Percentiles rank a stretch among this genome's conserved stretches.
These are phyloP conservation scores for Aspergillus fischeri DNA, from an alignment of 2,329 filamentous ascomycete genomes.

Conservation along the genomic window DNA sequence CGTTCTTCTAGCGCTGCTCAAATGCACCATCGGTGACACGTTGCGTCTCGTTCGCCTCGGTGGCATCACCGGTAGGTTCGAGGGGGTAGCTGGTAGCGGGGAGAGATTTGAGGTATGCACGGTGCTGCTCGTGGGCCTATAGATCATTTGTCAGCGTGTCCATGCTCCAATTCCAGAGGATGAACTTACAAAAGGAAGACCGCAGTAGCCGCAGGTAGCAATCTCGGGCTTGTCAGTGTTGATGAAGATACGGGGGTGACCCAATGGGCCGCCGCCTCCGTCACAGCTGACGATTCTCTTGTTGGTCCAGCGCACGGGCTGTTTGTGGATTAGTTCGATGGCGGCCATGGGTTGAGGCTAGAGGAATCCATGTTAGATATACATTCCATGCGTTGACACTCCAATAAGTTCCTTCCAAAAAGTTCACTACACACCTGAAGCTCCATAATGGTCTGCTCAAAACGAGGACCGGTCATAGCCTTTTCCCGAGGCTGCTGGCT, in stretches of 20 bases:
- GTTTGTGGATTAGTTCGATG: constrained; percentile 93
- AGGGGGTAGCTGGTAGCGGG: constrained; percentile 80
- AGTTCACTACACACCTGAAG: constrained; percentile 65
- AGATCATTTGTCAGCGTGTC: constrained; percentile 3
- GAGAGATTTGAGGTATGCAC: constrained; percentile 76
- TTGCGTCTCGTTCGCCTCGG: constrained; percentile 56
- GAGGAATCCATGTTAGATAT: constrained; percentile 3
- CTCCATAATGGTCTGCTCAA: constrained; percentile 94
- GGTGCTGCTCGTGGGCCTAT: constrained; percentile 86
- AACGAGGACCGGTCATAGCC: constrained; percentile 91
- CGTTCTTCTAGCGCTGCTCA: constrained; percentile 53
- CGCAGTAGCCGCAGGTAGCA: constrained; percentile 84
- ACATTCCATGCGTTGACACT: not conserved
- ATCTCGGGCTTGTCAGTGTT: constrained; percentile 98
- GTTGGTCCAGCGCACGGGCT: constrained; percentile 90
- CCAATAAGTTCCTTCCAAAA: not conserved
- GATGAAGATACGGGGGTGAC: constrained; percentile 93
- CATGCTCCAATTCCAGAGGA: not conserved
- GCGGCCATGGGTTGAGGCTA: constrained; percentile 86
- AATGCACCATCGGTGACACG: constrained; percentile 56
- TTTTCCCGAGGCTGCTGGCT: constrained; percentile 75
- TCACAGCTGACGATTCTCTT: constrained; percentile 79
- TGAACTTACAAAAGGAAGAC: constrained; percentile 76
- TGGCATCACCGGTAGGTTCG: constrained; percentile 55
- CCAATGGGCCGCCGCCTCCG: constrained; percentile 82